Evolutionary conservation across 805 yeast species (phyloP), one percentile per base, ranked within the genome.

Genomic region (Scheffersomyces stipitis): DNA sequence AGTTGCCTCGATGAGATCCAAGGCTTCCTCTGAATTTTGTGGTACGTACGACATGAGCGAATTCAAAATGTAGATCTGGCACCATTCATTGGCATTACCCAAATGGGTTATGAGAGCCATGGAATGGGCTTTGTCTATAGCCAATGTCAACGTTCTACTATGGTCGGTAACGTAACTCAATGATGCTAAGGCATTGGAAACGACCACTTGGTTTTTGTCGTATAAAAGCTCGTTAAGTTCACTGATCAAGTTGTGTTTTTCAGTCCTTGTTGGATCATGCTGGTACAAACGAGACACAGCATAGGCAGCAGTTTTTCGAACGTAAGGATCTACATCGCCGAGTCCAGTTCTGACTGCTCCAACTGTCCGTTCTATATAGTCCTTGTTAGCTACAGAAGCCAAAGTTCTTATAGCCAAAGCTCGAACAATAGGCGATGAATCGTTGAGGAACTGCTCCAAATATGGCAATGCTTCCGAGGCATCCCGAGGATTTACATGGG

Each of bases 41-140:
- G 98, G 97, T 1, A 83, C 83, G 56, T 73, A 86, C 5, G 77
- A 62, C 71, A 80, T 70, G 28, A 90, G 54, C 0, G 89, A 74
- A 37, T 79, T 78, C 37, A 91, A 60, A 12, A 88, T 68, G 30
- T 80, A 74, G 0, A 79, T 69, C 52, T 83, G 95, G 31, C 80
- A 74, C 95, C 96, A 90, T 59, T 83, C 85, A 45, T 73, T 75
- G 34, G 56, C 62, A 30, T 43, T 58, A 5, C 63, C 57, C 14
- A 73, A 49, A 26, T 56, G 46, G 12, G 64, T 59, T 14, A 71
- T 45, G 33, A 74, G 50, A 14, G 54, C 49, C 28, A 64, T 45
- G 4, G 71, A 49, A 74, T 71, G 57, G 55, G 66, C 15, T 28
- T 67, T 66, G 48, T 77, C 83, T 16, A 86, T 70, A 3, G 75